phyloP scores from a whole-genome alignment of 441 rosid species.

The Pelargonium citronellum region DNA sequence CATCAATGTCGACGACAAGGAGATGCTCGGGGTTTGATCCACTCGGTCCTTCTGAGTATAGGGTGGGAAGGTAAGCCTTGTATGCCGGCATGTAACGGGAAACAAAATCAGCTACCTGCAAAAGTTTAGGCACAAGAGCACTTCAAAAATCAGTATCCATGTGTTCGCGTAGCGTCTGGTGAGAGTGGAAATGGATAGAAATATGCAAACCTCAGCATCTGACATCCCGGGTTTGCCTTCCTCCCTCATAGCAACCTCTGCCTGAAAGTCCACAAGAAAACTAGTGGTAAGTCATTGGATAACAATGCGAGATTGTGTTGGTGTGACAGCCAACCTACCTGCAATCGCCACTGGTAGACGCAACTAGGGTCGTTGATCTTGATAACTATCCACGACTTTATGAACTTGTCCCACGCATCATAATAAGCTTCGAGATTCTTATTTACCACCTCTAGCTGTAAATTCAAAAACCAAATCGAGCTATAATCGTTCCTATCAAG shows the following conservation, averaged over 20 bases:
- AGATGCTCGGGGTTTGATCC: conserved; percentile 63
- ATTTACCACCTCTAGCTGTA: conserved; percentile 69
- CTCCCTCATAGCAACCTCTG: conserved; percentile 6
- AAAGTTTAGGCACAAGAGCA: not conserved
- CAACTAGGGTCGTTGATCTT: conserved; percentile 81
- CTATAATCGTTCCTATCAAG: not conserved
- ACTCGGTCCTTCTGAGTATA: conserved; percentile 74
- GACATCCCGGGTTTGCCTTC: conserved; percentile 6
- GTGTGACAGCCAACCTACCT: conserved; percentile 33
- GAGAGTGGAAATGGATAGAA: no score
- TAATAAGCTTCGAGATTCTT: conserved; percentile 84
- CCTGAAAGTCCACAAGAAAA: not conserved
- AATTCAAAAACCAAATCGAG: conserved; percentile 8
- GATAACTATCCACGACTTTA: conserved; percentile 77
- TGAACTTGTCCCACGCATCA: conserved; percentile 83
- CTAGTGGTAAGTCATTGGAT: no score
- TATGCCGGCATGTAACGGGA: conserved; percentile 85
- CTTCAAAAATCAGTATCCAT: not conserved
- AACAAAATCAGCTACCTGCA: conserved; percentile 81
- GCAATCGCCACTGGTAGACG: conserved; percentile 91
- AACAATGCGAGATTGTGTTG: no score
- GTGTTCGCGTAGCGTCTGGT: no score
- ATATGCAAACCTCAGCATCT: not conserved
- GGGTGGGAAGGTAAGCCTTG: conserved; percentile 75
- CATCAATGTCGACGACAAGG: conserved; percentile 67